Base-by-base conservation (phyloP, 225 moss, liverwort and hornwort genomes). In the Neckera pumila region DNA sequence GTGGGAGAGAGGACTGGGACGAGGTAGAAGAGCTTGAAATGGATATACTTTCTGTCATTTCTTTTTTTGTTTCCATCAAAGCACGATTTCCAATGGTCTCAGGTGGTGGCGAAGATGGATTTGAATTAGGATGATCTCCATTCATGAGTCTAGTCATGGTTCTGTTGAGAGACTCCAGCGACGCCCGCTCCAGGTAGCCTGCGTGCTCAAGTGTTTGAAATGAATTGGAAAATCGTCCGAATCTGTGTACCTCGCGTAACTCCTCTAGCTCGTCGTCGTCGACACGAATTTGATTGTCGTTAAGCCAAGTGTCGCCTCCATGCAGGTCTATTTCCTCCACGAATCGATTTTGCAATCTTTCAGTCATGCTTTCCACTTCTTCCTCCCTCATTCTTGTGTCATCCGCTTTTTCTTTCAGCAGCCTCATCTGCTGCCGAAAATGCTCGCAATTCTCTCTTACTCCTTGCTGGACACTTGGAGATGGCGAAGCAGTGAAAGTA, bases 391-490 rank as follows among this genome's bases (percentile, higher is more conserved):
- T 89, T 88, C 93, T 92, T 40, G 94, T 87, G 69, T 92, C 96
- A 62, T 95, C 89, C 45, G 93, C 90, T 89, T 92, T 92, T 64
- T 91, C 94, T 89, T 95, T 96, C 83, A 96, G 92, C 78, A 91
- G 87, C 77, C 92, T 92, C 94, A 95, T 95, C 70, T 98, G 95
- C 40, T 86, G 95, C 42, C 97, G 92, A 62, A 98, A 94, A 89
- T 92, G 94, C 85, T 95, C 94, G 81, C 96, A 97, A 73, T 97
- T 92, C 85, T 96, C 95, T 75, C 90, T 92, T 45, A 97, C 96
- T 63, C 91, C 92, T 53, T 88, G 86, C 87, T 92, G 88, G 34
- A 40, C 76, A 81, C 70, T 57, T 25, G 60, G 82, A 36, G 89
- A 64, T 58, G 85, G 74, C 43, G 76, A 88, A 12, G 87, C 54